Evolutionary conservation across 352 stramenopile genomes (phyloP).

Genomic region (Pythium volutum): DNA sequence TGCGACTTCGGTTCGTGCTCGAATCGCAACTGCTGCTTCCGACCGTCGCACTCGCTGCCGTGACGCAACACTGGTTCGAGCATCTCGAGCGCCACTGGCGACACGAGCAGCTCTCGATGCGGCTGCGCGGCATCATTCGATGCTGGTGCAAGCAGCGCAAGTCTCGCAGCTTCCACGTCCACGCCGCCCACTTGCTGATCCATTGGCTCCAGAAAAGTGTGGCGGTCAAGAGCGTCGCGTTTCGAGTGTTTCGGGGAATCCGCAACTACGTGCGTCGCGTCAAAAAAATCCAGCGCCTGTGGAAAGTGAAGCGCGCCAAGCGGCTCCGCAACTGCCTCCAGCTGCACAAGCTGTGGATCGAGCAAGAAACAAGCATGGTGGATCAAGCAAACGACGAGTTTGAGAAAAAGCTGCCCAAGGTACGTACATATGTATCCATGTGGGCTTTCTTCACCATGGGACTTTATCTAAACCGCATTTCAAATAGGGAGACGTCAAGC

Average conservation of each 20-base stretch:
- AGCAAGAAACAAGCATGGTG: conserved; percentile 46
- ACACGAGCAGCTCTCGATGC: conserved; percentile 29
- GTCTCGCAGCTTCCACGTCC: conserved; percentile 28
- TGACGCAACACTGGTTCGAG: conserved; percentile 43
- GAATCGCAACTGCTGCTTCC: conserved; percentile 44
- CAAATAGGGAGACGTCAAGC: conserved; percentile 17
- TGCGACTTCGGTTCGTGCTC: conserved; percentile 32
- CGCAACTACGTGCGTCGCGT: conserved; percentile 48
- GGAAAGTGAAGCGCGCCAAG: conserved; percentile 43
- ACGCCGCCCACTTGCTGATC: conserved; percentile 41
- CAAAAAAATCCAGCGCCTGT: conserved; percentile 53
- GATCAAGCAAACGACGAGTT: conserved; percentile 44
- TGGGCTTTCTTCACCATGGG: too few relatives aligned
- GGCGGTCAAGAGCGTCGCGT: conserved; percentile 45
- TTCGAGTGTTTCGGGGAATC: conserved; percentile 53
- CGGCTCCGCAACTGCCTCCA: conserved; percentile 34
- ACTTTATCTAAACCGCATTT: too few relatives aligned
- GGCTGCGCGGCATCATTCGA: conserved; percentile 37
- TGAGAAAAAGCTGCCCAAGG: conserved; percentile 35
- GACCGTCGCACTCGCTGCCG: conserved; percentile 41
- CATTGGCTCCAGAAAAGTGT: conserved; percentile 68
- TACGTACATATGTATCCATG: conserved; percentile 10
- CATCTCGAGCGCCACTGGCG: conserved; percentile 39
- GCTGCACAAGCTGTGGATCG: conserved; percentile 47
- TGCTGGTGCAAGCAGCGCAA: conserved; percentile 47